Conservation (phyloP, 306 rosid genomes). For the Malus orientalis region DNA sequence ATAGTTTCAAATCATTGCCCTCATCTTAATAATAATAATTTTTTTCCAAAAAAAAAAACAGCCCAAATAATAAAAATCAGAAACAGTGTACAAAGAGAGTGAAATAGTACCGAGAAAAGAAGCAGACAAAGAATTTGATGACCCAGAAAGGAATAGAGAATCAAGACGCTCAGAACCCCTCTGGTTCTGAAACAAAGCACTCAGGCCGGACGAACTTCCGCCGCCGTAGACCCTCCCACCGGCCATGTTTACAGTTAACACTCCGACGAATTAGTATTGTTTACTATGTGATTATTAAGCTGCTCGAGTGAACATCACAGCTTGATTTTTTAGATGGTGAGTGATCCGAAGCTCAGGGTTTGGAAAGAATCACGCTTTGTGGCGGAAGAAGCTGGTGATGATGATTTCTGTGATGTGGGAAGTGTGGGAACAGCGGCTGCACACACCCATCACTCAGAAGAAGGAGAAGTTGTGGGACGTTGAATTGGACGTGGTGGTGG, state of each 20-base stretch:
- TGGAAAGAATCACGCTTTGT: constrained; percentile 17
- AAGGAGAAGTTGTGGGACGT: neutral
- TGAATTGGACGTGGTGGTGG: neutral
- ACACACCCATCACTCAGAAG: constrained; percentile 87
- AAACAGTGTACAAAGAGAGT: neutral
- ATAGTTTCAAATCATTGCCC: too few relatives aligned
- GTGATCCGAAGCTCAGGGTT: neutral
- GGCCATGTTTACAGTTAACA: constrained; percentile 31
- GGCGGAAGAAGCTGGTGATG: constrained; percentile 95
- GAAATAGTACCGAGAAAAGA: constrained; percentile 38
- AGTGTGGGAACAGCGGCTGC: constrained; percentile 83
- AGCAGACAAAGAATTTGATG: constrained; percentile 32
- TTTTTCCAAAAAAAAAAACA: too few relatives aligned
- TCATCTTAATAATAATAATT: too few relatives aligned
- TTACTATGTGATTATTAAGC: neutral
- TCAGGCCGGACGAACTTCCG: constrained; percentile 20
- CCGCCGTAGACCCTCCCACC: constrained; percentile 35
- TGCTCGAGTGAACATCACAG: constrained; percentile 13
- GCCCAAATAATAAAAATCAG: neutral
- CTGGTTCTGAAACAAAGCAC: constrained; percentile 42
- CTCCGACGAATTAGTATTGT: neutral
- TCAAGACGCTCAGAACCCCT: constrained; percentile 38
- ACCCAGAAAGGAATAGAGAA: constrained; percentile 48
- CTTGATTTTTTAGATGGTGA: neutral
- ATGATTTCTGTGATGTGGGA: constrained; percentile 90